Percentiles rank a stretch among this genome's conserved stretches.
Conservation (phyloP, 805 yeast species). For the Ogataea methylovora region DNA sequence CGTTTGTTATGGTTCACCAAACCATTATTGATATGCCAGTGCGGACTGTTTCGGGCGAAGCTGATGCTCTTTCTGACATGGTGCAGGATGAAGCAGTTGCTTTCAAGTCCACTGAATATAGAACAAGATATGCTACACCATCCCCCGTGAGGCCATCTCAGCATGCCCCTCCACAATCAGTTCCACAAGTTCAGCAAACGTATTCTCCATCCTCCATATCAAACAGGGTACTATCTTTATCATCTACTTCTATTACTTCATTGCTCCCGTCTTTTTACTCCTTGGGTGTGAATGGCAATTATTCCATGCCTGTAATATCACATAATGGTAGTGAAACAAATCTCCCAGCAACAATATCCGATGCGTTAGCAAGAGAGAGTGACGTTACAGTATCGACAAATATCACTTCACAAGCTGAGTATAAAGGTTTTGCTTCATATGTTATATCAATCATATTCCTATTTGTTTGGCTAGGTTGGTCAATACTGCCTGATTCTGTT, state of each 20-base stretch:
- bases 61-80: no score
- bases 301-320: constrained; percentile 15
- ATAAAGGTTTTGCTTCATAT: constrained; percentile 81
- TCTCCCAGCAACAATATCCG: constrained; percentile 26
- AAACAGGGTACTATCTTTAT: constrained; percentile 19
- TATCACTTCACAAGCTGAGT: constrained; percentile 59
- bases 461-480: constrained; percentile 61
- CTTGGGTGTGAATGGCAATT: constrained; percentile 12
- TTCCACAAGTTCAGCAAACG: no score
- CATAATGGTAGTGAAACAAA: constrained; percentile 2
- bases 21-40: no score
- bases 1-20: no score
- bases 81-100: no score
- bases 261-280: constrained; percentile 22
- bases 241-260: constrained; percentile 24
- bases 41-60: no score
- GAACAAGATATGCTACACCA: no score
- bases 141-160: no score
- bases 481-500: constrained; percentile 55
- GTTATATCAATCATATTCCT: constrained; percentile 55
- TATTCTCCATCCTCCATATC: no score
- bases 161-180: no score
- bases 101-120: no score
- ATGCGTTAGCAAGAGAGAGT: constrained; percentile 53
- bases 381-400: constrained; percentile 57